These are phyloP conservation scores for Trichosporon ovoides DNA, from an alignment of 1,284 basidiomycete species.

Conservation along the genomic window DNA sequence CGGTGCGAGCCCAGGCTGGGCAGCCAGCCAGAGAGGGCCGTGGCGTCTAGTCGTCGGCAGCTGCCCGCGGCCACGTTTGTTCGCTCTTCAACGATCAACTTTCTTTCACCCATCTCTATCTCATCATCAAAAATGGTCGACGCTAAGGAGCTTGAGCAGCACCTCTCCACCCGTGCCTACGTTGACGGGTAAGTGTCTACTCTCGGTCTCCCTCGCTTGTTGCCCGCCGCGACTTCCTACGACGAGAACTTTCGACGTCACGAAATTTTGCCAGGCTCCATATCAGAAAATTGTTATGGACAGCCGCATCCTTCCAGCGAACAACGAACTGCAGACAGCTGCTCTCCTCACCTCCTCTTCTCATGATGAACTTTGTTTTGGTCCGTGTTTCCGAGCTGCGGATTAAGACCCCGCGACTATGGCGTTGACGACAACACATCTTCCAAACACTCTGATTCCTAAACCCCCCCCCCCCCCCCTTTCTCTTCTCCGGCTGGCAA, in stretches of 20 bases:
- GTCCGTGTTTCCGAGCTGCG: slow-evolving; percentile 99
- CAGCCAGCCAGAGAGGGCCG: not conserved
- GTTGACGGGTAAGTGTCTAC: slow-evolving; percentile 41
- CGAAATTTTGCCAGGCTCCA: too few species aligned
- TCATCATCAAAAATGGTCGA: slow-evolving; percentile 59
- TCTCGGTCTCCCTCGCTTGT: not conserved
- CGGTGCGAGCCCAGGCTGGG: not conserved
- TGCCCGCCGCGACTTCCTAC: not conserved
- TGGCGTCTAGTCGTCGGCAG: not conserved
- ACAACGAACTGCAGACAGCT: too few species aligned
- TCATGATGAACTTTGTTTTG: slow-evolving; percentile 79
- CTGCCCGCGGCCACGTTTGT: not conserved
- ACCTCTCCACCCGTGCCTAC: slow-evolving; percentile 58
- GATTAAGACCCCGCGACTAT: slow-evolving; percentile 86
- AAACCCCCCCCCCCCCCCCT: slow-evolving; percentile 16
- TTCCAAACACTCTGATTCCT: slow-evolving; percentile 77
- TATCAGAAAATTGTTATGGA: too few species aligned
- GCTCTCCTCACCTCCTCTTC: slow-evolving; percentile 14
- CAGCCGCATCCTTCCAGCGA: slow-evolving; percentile 1
- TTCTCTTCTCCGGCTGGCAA: slow-evolving; percentile 19
- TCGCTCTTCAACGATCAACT: slow-evolving; percentile 9
- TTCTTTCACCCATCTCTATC: slow-evolving; percentile 10
- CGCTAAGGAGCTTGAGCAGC: slow-evolving; percentile 71
- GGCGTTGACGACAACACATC: slow-evolving; percentile 47
- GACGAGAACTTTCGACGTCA: not conserved